Conservation (phyloP, 176 grass and related monocot species). For the Eleusine coracana region DNA sequence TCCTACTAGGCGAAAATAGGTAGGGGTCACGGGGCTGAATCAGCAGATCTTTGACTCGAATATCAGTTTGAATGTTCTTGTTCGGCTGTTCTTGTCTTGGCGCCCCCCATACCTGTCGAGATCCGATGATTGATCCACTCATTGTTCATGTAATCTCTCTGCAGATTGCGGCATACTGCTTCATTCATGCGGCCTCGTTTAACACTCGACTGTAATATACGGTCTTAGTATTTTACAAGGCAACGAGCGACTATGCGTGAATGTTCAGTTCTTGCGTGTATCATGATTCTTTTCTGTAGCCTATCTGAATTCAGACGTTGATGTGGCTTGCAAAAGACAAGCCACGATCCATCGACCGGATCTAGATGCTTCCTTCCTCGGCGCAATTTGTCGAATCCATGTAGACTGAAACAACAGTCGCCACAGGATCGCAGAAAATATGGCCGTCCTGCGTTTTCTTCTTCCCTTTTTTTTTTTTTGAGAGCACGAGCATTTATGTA, state of each 20-base stretch:
- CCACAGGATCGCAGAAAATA: neutral
- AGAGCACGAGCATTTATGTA: neutral
- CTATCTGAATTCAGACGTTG: neutral
- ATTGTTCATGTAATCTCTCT: neutral
- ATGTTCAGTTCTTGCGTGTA: neutral
- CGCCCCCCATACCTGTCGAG: slow-evolving; percentile 18
- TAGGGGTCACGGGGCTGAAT: slow-evolving; percentile 5
- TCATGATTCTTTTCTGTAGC: no score
- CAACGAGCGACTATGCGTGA: neutral
- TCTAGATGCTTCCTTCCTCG: slow-evolving; percentile 14
- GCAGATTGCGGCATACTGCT: no score
- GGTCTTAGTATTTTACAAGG: neutral
- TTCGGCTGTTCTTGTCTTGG: slow-evolving; percentile 14
- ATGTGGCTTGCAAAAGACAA: neutral
- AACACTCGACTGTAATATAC: neutral
- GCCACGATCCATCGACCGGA: neutral
- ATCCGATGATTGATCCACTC: slow-evolving; percentile 23
- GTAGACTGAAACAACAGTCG: neutral
- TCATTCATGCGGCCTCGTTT: neutral
- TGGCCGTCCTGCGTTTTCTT: neutral
- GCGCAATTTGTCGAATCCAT: neutral
- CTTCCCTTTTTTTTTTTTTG: neutral
- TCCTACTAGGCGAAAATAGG: slow-evolving; percentile 13
- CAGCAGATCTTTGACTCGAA: slow-evolving; percentile 58
- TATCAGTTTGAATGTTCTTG: slow-evolving; percentile 19